Evolutionary conservation across 2,329 filamentous ascomycete genomes (phyloP).

Genomic region (Pezicula carpinea): DNA sequence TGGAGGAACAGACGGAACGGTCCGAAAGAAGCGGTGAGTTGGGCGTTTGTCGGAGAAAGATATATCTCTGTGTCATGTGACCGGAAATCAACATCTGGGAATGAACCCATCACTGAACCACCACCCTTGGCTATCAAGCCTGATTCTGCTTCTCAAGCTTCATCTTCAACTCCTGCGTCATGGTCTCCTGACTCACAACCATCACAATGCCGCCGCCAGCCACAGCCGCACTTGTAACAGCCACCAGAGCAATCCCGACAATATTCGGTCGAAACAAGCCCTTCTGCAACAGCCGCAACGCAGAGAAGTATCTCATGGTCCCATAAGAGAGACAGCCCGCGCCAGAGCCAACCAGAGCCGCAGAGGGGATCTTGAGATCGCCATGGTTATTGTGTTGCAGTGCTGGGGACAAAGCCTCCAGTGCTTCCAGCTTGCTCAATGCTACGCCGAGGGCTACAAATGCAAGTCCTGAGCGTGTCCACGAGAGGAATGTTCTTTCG

Average conservation of each 20-base stretch:
- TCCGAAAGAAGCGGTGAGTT: no score
- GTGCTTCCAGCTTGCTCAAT: slow-evolving; percentile 40
- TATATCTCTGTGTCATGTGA: no score
- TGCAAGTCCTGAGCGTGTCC: slow-evolving; percentile 46
- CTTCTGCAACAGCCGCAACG: slow-evolving; percentile 35
- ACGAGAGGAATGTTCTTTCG: slow-evolving; percentile 47
- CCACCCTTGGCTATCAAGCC: slow-evolving; percentile 1
- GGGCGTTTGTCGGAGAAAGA: no score
- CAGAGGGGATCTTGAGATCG: slow-evolving; percentile 33
- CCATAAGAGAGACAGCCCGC: slow-evolving; percentile 42
- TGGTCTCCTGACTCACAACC: slow-evolving; percentile 14
- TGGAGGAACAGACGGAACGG: no score
- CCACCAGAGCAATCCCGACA: slow-evolving; percentile 73
- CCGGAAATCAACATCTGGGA: no score
- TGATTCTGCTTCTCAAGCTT: slow-evolving; percentile 1
- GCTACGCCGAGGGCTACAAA: slow-evolving; percentile 48
- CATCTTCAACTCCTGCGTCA: neutral
- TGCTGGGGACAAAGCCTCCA: slow-evolving; percentile 31
- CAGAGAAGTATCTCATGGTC: slow-evolving; percentile 41
- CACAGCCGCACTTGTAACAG: slow-evolving; percentile 52
- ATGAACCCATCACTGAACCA: neutral
- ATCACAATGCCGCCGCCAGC: slow-evolving; percentile 16
- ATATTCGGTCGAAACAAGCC: slow-evolving; percentile 59
- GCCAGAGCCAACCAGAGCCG: slow-evolving; percentile 39
- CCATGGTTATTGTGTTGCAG: slow-evolving; percentile 22